Evolutionary conservation across 805 yeast genomes (phyloP).

Genomic region (Starmerella kuoi): DNA sequence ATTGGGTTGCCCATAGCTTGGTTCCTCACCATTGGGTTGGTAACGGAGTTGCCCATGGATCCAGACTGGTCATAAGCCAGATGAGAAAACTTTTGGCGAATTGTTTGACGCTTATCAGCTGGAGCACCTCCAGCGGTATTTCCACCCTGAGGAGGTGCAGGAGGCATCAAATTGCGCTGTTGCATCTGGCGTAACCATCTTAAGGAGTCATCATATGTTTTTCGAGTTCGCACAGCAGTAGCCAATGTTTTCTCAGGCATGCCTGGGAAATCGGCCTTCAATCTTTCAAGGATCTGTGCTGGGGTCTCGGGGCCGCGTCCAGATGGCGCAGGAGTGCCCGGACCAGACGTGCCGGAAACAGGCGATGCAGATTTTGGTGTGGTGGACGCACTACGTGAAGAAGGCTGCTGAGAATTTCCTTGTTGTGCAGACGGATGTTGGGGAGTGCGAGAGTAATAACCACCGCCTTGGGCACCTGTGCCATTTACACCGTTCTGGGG

Average conservation of each 20-base stretch:
- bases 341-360: no score
- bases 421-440: no score
- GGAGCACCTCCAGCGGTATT: no score
- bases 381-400: neutral
- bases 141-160: conserved; percentile 9
- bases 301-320: conserved; percentile 6
- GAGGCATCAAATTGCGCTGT: conserved; percentile 24
- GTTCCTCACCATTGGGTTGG: neutral
- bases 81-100: conserved; percentile 30
- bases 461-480: neutral
- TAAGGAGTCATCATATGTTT: conserved; percentile 29
- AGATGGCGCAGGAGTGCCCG: neutral
- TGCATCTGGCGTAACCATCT: conserved; percentile 27
- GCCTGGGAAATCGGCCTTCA: conserved; percentile 20
- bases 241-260: conserved; percentile 21
- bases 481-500: neutral
- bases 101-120: conserved; percentile 27
- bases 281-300: conserved; percentile 9
- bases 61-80: conserved; percentile 8
- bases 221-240: conserved; percentile 24
- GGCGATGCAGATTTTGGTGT: no score
- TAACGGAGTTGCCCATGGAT: conserved; percentile 1
- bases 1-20: conserved; percentile 2
- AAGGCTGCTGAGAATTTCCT: no score
- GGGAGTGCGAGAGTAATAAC: neutral